These are phyloP conservation scores for Colletotrichum godetiae DNA, from an alignment of 2,329 filamentous ascomycete species.

Conservation along the genomic window DNA sequence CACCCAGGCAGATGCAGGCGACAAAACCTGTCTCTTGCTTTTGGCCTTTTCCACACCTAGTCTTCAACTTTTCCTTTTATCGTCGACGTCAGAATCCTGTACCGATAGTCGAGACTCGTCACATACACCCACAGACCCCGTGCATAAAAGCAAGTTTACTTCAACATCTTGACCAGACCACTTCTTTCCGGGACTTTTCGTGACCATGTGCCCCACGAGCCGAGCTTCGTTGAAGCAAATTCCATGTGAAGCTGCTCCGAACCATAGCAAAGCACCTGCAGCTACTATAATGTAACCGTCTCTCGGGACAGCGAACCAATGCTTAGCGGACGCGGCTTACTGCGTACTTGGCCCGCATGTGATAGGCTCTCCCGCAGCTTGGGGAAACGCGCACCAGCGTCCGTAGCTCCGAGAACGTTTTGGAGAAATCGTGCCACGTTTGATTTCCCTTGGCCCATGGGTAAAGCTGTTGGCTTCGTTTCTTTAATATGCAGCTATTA, in stretches of 20 bases:
- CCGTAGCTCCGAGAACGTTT: conserved; percentile 28
- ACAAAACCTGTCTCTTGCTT: not conserved
- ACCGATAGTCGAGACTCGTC: conserved; percentile 4
- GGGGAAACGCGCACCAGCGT: conserved; percentile 4
- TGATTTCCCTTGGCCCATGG: not conserved
- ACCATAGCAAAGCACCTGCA: not conserved
- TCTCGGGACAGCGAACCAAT: conserved; percentile 19
- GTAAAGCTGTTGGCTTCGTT: not conserved
- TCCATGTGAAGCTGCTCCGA: not conserved
- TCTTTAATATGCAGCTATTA: not conserved
- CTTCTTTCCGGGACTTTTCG: not conserved
- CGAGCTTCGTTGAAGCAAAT: not conserved
- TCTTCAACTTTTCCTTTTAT: not conserved
- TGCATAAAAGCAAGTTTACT: not conserved
- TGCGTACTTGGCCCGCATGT: conserved; percentile 14
- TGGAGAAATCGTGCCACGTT: conserved; percentile 1
- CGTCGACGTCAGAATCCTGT: not conserved
- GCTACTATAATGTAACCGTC: not conserved
- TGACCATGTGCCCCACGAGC: not conserved
- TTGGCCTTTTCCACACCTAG: not conserved
- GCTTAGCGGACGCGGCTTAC: not conserved
- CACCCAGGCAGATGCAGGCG: not conserved
- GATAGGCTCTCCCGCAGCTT: conserved; percentile 12
- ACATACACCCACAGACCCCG: not conserved
- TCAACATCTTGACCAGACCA: not conserved